These are phyloP conservation scores for Metarhizium humberi DNA, from an alignment of 2,329 filamentous ascomycete genomes.

Conservation along the genomic window DNA sequence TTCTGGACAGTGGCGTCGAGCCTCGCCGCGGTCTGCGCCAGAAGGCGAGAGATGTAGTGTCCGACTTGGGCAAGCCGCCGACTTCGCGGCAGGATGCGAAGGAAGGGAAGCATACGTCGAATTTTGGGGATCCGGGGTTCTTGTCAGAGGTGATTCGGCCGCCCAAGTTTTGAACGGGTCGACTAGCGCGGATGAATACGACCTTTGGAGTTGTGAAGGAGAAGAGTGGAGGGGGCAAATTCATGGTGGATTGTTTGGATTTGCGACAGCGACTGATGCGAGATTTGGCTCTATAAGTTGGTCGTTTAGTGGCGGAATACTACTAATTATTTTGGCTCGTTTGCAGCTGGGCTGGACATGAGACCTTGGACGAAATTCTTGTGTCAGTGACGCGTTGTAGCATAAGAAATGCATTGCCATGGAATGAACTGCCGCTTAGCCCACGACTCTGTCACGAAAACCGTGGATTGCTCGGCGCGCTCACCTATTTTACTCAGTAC, in stretches of 20 bases:
- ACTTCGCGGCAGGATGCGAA: constrained; percentile 22
- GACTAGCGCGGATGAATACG: not conserved
- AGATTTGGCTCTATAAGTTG: not conserved
- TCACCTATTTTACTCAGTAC: too few relatives aligned
- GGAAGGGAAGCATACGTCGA: constrained; percentile 19
- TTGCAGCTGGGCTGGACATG: too few relatives aligned
- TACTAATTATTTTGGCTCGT: not conserved
- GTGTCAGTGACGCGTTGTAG: too few relatives aligned
- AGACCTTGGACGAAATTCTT: too few relatives aligned
- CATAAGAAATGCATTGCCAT: too few relatives aligned
- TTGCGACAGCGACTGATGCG: not conserved
- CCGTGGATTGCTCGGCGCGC: too few relatives aligned
- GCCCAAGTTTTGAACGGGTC: not conserved
- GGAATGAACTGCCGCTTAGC: too few relatives aligned
- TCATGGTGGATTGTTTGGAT: not conserved
- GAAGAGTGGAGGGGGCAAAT: too few relatives aligned
- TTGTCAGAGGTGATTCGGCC: constrained; percentile 13
- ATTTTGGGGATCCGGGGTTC: constrained; percentile 18
- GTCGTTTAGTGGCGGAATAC: not conserved
- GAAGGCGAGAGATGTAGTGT: constrained; percentile 23
- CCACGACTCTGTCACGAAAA: too few relatives aligned
- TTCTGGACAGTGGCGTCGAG: constrained; percentile 2
- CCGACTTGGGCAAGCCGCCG: constrained; percentile 23
- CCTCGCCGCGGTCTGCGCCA: constrained; percentile 19
- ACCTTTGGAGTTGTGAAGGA: too few relatives aligned